phyloP scores from a whole-genome alignment of 2,329 filamentous ascomycete genomes.

The Bipolaris zeicola region DNA sequence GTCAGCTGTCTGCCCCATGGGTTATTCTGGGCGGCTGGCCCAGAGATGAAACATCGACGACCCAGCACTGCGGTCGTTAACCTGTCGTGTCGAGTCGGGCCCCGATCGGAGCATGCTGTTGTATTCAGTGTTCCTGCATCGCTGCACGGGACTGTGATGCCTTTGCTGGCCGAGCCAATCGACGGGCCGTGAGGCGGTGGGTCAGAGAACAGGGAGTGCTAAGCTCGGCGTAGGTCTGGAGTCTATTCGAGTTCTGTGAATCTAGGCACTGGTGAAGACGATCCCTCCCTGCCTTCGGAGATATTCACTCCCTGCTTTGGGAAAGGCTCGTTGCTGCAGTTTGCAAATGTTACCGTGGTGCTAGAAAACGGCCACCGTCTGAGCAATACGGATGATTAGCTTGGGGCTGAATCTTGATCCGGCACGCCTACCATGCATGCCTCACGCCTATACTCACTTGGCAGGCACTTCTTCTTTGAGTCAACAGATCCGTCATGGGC shows the following conservation, averaged over 20 bases:
- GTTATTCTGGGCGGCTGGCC: slow-evolving; percentile 45
- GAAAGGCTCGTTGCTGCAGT: slow-evolving; percentile 54
- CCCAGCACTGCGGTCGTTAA: slow-evolving; percentile 37
- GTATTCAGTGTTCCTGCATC: slow-evolving; percentile 52
- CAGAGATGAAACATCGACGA: slow-evolving; percentile 48
- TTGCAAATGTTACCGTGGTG: slow-evolving; percentile 54
- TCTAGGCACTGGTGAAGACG: slow-evolving; percentile 46
- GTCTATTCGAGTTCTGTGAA: slow-evolving; percentile 43
- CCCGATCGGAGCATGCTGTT: slow-evolving; percentile 42
- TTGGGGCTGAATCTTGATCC: slow-evolving; percentile 54
- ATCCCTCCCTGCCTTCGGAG: slow-evolving; percentile 48
- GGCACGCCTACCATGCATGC: slow-evolving; percentile 41
- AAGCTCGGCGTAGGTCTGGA: slow-evolving; percentile 41
- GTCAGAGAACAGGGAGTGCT: slow-evolving; percentile 45
- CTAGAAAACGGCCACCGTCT: slow-evolving; percentile 52
- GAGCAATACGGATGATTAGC: slow-evolving; percentile 52
- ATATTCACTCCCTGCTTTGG: slow-evolving; percentile 50
- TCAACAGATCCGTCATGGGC: slow-evolving; percentile 45
- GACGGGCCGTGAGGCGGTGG: slow-evolving; percentile 23
- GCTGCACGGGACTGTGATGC: slow-evolving; percentile 47
- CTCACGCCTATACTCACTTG: slow-evolving; percentile 44
- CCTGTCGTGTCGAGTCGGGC: slow-evolving; percentile 47
- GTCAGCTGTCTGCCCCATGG: slow-evolving; percentile 47
- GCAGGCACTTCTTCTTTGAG: slow-evolving; percentile 48
- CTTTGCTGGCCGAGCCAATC: slow-evolving; percentile 41